Evolutionary conservation across 495 filamentous ascomycete species (phyloP).

Genomic region (Penicillium waksmanii): DNA sequence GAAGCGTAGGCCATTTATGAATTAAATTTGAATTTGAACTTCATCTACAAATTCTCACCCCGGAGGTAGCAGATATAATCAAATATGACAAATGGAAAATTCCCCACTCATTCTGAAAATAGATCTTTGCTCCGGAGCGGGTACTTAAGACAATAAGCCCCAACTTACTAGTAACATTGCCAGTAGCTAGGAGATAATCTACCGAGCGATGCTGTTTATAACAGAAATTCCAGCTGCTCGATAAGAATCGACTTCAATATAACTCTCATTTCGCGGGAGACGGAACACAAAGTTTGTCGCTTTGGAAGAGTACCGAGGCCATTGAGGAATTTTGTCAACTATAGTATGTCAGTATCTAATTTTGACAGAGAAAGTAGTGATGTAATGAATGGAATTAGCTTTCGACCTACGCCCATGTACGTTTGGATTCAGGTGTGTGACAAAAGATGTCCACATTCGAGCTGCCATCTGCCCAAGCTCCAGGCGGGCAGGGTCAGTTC

Average conservation of each 20-base stretch:
- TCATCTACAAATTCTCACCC: neutral
- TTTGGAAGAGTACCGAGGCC: conserved; percentile 31
- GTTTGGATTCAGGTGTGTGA: conserved; percentile 54
- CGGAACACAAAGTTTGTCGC: conserved; percentile 41
- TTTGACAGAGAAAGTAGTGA: neutral
- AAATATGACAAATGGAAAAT: neutral
- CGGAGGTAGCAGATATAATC: neutral
- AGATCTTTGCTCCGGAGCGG: no score
- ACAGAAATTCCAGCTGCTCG: conserved; percentile 34
- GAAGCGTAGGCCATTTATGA: neutral
- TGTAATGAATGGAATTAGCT: neutral
- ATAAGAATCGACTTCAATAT: conserved; percentile 37
- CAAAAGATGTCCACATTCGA: conserved; percentile 59
- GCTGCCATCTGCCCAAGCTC: conserved; percentile 48
- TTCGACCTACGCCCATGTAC: conserved; percentile 30
- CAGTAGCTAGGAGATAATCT: neutral
- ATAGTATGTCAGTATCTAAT: neutral
- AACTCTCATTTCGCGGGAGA: conserved; percentile 35
- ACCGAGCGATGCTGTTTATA: conserved; percentile 39
- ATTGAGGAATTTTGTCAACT: conserved; percentile 32
- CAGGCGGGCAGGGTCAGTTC: conserved; percentile 34
- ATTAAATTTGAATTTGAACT: neutral
- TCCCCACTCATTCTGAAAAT: no score
- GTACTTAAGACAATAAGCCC: no score
- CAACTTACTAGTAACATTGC: no score